Base-by-base conservation (phyloP, 306 rosid species). In the Dalbergia cochinchinensis region DNA sequence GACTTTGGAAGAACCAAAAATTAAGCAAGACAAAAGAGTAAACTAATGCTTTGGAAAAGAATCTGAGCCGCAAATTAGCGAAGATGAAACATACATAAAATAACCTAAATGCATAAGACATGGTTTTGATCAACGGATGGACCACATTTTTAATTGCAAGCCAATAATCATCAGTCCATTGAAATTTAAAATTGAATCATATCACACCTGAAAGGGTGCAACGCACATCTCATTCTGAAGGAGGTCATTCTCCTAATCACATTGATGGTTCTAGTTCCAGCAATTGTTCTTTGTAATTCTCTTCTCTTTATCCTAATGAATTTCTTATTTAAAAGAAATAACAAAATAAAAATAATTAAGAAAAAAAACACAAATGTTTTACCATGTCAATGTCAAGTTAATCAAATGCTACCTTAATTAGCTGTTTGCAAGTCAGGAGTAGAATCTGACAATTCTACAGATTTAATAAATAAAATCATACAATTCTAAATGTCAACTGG, bases 401-500 rank as follows among this genome's bases (percentile, higher is more conserved):
- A 34, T 58, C 22, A 59, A 60, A 70, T 37, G 53, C 64, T 60
- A 79, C 62, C 59, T 66, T 31, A 1, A 22, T 22, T 22, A 42
- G 42, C 33, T 58, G 33, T 58, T 65, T 66, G 22, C 9, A 16
- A 60, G 44, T 69, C 51, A 41, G 45, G 31, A 14, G 67, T 74
- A 61, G 53, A 76, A 16, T 75, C 33, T 60, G 50, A 66, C 31
- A 5, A 64, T 19, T 34, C 44, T 18, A 57, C 18, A 14, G 18
- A 35, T 58, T 59, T 74, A 59, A 55, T 67, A 59, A 65, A 54
- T 73, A n/a, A n/a, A n/a, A n/a, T n/a, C n/a, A n/a, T n/a, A n/a
- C n/a, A n/a, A n/a, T n/a, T n/a, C n/a, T n/a, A n/a, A n/a, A n/a
- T n/a, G n/a, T n/a, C n/a, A n/a, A n/a, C n/a, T n/a, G n/a, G n/a